Base-by-base conservation (phyloP, 495 filamentous ascomycete genomes). In the Haplographium delicatum region DNA sequence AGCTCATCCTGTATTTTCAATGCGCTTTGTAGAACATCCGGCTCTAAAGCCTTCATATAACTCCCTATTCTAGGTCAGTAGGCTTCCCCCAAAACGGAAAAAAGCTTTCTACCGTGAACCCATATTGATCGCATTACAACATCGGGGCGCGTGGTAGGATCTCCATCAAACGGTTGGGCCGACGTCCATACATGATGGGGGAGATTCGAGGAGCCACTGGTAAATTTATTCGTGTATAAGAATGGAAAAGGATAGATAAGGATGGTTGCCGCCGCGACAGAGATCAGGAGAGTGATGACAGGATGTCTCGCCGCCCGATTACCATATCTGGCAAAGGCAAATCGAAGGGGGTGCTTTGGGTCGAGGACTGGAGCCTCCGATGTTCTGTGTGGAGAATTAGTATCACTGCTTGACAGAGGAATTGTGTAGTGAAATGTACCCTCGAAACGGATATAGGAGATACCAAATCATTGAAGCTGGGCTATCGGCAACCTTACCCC, bases 151-250 rank as follows among this genome's bases (percentile, higher is more conserved):
- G 65, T 59, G 20, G 38, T 58, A 3, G 52, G 52, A 35, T 58
- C 54, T 31, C 68, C 67, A 40, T 63, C 55, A 46, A 81, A 74
- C 20, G 81, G 79, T 40, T 77, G 76, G 4, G 83, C 83, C 30
- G 82, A 81, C 19, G 84, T 87, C 85, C 85, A 89, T 45, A 85
- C 85, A 73, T 87, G 81, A 59, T 85, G 79, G 15, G 85, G 84
- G 11, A 86, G 72, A 52, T 76, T 72, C 41, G 81, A 76, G 43
- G 76, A 69, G 66, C 79, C 72, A 60, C 74, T 73, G 46, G 74
- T 75, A 53, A 79, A 73, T 59, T 81, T 73, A 65, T 70, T 71
- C 58, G 80, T 77, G 65, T 83, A 84, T 31, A 88, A 74, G 56
- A 85, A 83, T 22, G 82, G 71, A 31, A 83, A 76, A 11, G 84